phyloP scores from a whole-genome alignment of 257 asterid genomes.

The Vinca minor region DNA sequence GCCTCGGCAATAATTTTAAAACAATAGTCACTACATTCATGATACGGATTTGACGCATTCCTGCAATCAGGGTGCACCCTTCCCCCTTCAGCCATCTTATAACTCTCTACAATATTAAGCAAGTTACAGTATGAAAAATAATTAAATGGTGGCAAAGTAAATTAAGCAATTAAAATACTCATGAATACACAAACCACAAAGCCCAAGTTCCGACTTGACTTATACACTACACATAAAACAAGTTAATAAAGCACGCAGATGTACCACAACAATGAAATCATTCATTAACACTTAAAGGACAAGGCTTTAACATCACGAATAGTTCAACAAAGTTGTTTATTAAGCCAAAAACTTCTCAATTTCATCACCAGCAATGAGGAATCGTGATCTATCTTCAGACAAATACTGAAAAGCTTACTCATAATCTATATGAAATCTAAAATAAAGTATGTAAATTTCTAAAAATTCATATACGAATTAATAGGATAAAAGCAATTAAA shows the following conservation, averaged over 20 bases:
- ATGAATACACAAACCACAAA: not conserved
- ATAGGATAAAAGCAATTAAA: not conserved
- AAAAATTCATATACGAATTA: not conserved
- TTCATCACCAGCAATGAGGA: not conserved
- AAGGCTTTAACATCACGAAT: not conserved
- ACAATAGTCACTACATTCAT: conserved; percentile 61
- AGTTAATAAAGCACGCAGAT: not conserved
- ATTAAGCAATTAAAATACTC: not conserved
- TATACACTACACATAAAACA: too few relatives aligned
- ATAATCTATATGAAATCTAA: not conserved
- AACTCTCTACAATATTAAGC: not conserved
- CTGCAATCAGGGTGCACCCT: conserved; percentile 65
- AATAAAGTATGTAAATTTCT: not conserved
- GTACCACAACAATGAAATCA: too few relatives aligned
- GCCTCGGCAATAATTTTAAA: conserved; percentile 50
- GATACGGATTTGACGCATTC: conserved; percentile 58
- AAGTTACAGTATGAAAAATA: not conserved
- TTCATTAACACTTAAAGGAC: not conserved
- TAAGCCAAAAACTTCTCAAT: not conserved
- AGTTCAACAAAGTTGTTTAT: not conserved
- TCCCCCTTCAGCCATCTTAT: conserved; percentile 40
- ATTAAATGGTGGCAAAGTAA: not conserved
- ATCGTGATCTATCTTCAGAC: too few relatives aligned
- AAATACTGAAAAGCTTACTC: too few relatives aligned
- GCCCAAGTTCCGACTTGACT: too few relatives aligned